Base-by-base conservation (phyloP, 371 early-diverging fungal genomes). In the Zychaea mexicana region DNA sequence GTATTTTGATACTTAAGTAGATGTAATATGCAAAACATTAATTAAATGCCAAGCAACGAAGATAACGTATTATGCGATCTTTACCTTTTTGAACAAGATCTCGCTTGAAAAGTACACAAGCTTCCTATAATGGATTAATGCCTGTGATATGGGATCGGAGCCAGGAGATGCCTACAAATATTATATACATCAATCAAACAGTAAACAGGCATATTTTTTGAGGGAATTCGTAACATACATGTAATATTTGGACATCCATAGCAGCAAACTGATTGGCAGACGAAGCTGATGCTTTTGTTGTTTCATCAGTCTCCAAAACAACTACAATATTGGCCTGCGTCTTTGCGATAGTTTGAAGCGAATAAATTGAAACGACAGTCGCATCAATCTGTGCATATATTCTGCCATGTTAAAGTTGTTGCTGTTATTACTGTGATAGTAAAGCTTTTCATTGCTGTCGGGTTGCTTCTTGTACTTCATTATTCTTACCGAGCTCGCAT, bases 41-140 rank as follows among this genome's bases (percentile, higher is more conserved):
- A 42, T 10, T 2, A 36, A 36, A 36, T 42, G 42, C 42, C 42
- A 42, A 42, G 42, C 28, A 31, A 36, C 22, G n/a, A 47, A 2
- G 30, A 62, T 10, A 54, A 47, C 22, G 32, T 46, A 36, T 36
- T 52, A 27, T 39, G 3, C n/a, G 4, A 8, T 15, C 49, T n/a
- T 53, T 72, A 72, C 72, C 42, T 76, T 61, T 58, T 65, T 58
- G 55, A 76, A 76, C 46, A 76, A 27, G 13, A 76, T 54, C 21
- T 70, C 65, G 33, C 60, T 65, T 6, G 72, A 66, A 52, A 76
- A 76, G 39, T 76, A 76, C 4, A 72, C 55, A 19, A 72, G 38
- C 19, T 70, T 76, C 31, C 65, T 19, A 53, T 67, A 72, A 42
- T 63, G 30, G 45, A 7, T 28, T n/a, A 59, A 30, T 13, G 31